These are phyloP conservation scores for Lablab purpureus DNA, from an alignment of 306 rosid species.

Conservation along the genomic window DNA sequence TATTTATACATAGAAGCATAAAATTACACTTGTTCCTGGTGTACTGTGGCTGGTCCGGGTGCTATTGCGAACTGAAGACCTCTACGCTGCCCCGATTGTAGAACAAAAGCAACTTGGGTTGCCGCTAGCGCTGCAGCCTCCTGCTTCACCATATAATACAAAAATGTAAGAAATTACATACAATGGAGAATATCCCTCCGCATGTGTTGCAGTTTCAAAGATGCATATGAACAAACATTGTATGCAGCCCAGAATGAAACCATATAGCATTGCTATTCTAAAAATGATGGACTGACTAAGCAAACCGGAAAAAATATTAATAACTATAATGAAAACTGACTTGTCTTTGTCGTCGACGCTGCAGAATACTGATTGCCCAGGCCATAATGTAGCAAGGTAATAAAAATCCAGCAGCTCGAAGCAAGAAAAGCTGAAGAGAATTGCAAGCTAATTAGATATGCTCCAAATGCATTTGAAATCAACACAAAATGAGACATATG, in stretches of 20 bases:
- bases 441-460: constrained; percentile 28
- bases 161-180: background rate
- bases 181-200: background rate
- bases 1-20: constrained; percentile 28
- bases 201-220: background rate
- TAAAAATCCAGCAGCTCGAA: constrained; percentile 95
- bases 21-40: constrained; percentile 68
- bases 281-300: constrained; percentile 47
- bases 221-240: constrained; percentile 13
- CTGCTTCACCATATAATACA: constrained; percentile 55
- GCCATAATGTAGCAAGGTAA: constrained; percentile 99
- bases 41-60: constrained; percentile 66
- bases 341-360: constrained; percentile 95
- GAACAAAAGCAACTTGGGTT: constrained; percentile 94
- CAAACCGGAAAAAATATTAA: constrained; percentile 41
- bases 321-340: constrained; percentile 48
- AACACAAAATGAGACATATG: constrained; percentile 6
- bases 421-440: constrained; percentile 83
- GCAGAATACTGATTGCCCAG: constrained; percentile 97
- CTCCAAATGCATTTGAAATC: background rate
- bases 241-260: constrained; percentile 9
- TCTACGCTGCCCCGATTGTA: constrained; percentile 87
- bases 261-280: constrained; percentile 47
- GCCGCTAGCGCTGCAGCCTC: constrained; percentile 99
- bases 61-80: constrained; percentile 87